Evolutionary conservation across 2,329 filamentous ascomycete genomes (phyloP).

Genomic region (Alternaria triticina): DNA sequence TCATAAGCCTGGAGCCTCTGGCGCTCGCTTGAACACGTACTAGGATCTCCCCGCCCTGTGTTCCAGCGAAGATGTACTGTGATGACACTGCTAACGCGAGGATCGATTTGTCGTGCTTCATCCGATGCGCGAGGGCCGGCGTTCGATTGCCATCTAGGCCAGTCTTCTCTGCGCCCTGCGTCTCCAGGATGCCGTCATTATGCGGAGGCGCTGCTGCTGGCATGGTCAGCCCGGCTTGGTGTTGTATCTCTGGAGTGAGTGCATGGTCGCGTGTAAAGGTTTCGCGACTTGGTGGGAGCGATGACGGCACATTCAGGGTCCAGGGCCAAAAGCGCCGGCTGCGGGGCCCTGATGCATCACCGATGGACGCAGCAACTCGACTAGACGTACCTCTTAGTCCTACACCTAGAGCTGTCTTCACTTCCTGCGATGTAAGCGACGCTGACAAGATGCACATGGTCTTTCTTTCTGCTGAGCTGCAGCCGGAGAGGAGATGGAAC

Average conservation of each 20-base stretch:
- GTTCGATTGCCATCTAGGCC: conserved; percentile 11
- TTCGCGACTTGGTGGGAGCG: conserved; percentile 17
- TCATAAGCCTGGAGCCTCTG: conserved; percentile 19
- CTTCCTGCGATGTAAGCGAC: conserved; percentile 37
- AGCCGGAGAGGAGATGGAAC: conserved; percentile 36
- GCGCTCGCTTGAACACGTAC: conserved; percentile 50
- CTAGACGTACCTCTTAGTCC: conserved; percentile 24
- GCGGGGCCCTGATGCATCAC: conserved; percentile 10
- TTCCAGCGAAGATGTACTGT: conserved; percentile 85
- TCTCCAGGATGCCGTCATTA: conserved; percentile 30
- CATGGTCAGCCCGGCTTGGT: conserved; percentile 34
- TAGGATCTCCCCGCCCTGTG: conserved; percentile 90
- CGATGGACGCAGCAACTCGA: neutral
- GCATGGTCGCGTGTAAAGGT: conserved; percentile 33
- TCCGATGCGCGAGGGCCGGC: conserved; percentile 75
- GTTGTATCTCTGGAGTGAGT: conserved; percentile 10
- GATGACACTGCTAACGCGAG: conserved; percentile 83
- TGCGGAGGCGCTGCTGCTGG: conserved; percentile 33
- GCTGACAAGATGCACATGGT: conserved; percentile 39
- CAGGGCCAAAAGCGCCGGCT: conserved; percentile 9
- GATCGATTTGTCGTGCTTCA: conserved; percentile 79
- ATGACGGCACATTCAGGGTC: conserved; percentile 34
- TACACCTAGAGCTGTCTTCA: conserved; percentile 7
- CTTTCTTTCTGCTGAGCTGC: conserved; percentile 31
- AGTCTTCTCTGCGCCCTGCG: conserved; percentile 18